A percentile compares a stretch with the other conserved stretches of the same genome.
Evolutionary conservation across 2,329 filamentous ascomycete species (phyloP).

Genomic region (Penicillium hesseltinei): DNA sequence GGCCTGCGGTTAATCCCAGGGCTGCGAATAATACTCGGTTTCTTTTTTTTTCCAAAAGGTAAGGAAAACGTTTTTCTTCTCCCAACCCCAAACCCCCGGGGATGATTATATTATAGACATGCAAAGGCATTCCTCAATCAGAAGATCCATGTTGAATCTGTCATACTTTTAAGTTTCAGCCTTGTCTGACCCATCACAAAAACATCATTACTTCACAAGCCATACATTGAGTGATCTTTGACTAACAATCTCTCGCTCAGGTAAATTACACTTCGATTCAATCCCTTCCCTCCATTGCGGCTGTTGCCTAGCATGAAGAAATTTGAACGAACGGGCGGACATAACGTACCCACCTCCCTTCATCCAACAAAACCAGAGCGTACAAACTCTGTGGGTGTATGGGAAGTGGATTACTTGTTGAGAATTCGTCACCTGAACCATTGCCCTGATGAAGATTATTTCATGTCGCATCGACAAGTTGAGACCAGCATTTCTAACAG

Average conservation of each 20-base stretch:
- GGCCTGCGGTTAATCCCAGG: neutral
- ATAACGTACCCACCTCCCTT: conserved; percentile 55
- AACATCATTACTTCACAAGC: conserved; percentile 17
- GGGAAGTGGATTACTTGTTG: conserved; percentile 60
- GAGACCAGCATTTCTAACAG: conserved; percentile 21
- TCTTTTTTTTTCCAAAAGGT: conserved; percentile 46
- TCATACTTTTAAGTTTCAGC: conserved; percentile 63
- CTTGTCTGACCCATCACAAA: conserved; percentile 57
- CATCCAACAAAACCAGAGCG: conserved; percentile 56
- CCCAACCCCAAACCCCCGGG: conserved; percentile 29
- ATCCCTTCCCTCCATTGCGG: conserved; percentile 17
- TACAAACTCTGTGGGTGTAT: conserved; percentile 64
- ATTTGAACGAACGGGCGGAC: conserved; percentile 69
- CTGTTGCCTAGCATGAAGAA: conserved; percentile 54
- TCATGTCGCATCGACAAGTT: conserved; percentile 12
- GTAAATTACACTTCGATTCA: conserved; percentile 28
- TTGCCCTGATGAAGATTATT: conserved; percentile 24
- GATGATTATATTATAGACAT: conserved; percentile 63
- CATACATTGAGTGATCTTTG: conserved; percentile 22
- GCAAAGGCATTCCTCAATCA: conserved; percentile 68
- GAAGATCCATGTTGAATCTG: conserved; percentile 64
- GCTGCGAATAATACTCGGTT: neutral
- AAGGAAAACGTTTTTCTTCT: conserved; percentile 17
- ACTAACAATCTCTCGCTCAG: conserved; percentile 35
- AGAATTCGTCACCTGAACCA: conserved; percentile 65